phyloP scores from a whole-genome alignment of 2,329 filamentous ascomycete genomes.

The Colletotrichum tropicale region DNA sequence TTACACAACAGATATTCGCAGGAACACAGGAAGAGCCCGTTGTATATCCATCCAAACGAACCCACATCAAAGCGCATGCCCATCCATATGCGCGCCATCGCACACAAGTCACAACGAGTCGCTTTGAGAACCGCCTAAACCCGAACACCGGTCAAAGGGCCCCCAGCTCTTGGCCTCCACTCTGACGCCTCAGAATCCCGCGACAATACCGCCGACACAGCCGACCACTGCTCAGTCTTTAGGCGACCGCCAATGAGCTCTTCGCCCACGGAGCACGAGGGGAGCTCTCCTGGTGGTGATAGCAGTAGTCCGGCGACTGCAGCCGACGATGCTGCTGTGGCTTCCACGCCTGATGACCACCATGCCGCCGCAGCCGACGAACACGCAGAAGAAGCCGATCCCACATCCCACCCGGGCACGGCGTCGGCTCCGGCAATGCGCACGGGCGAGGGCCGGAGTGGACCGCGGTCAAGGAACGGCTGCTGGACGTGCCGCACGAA shows the following conservation, averaged over 20 bases:
- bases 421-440: neutral
- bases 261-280: neutral
- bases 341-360: neutral
- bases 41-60: neutral
- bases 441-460: slow-evolving; percentile 17
- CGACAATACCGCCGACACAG: neutral
- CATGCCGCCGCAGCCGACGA: neutral
- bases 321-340: neutral
- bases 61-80: neutral
- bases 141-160: neutral
- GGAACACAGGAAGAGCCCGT: neutral
- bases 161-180: neutral
- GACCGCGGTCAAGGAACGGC: slow-evolving; percentile 16
- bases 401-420: neutral
- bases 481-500: slow-evolving; percentile 33
- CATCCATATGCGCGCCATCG: neutral
- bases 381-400: neutral
- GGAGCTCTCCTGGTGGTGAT: neutral
- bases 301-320: neutral
- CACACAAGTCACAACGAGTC: neutral
- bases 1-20: neutral
- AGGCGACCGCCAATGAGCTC: slow-evolving; percentile 3
- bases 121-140: neutral
- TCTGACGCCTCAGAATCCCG: neutral
- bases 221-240: neutral